Evolutionary conservation across 2,329 filamentous ascomycete genomes (phyloP), one percentile per base, ranked within the genome.

Genomic region (Zasmidium angulare): DNA sequence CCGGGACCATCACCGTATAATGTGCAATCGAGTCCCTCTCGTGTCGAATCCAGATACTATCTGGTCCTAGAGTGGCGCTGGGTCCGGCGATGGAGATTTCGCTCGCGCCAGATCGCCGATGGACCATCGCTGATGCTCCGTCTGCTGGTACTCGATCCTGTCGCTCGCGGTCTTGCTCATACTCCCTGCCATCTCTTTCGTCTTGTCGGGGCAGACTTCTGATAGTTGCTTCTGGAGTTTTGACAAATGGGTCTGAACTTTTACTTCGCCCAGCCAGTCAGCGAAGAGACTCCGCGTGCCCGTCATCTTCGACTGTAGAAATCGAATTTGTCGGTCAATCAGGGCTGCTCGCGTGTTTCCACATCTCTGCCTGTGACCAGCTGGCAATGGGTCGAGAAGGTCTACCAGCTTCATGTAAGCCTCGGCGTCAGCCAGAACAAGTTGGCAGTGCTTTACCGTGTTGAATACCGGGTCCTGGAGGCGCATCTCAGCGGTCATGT

Each of bases 401-500:
- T 40, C 6, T 9, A 14, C 1, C 12, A 52, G 26, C 4, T 17
- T 4, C 36, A 26, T 7, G 31, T 36, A 49, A 2, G 58, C 58
- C 3, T 46, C 26, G 1, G 49, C 54, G 19, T 60, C 40, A 2
- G 20, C 1, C 20, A 40, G 12, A 10, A 60, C 11, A 2, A 57
- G 40, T 12, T 19, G 22, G 22, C 22, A 46, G 3, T 53, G 54
- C 19, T 47, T 53, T 9, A 61, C 4, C 1, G 60, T 65, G 46
- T 65, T 65, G 53, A 56, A 54, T 1, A 43, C 23, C 7, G 50
- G 20, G 19, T 47, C 31, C 1, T 19, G 3, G 6, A 52, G 21
- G 23, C 57, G 50, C 50, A 65, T 50, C 17, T 63, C 56, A 1
- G 40, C 12, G 1, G 19, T 26, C 23, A 63, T 50, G 12, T 26